Evolutionary conservation across 2,329 filamentous ascomycete species (phyloP), one percentile per base, ranked within the genome.

Genomic region (Penicillium sp.): DNA sequence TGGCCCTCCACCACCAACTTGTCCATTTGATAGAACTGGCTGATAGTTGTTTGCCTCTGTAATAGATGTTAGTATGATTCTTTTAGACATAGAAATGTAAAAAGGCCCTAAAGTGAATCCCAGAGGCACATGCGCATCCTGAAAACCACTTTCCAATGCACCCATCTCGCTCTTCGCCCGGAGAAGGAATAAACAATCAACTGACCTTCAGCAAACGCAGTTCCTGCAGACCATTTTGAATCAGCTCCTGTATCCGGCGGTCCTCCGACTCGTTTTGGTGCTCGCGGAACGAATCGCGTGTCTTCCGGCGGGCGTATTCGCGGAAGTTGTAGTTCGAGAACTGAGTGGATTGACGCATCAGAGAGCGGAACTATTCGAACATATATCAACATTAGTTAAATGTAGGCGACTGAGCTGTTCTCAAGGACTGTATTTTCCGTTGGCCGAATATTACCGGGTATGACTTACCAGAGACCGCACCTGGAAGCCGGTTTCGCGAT

Each of bases 311-410:
- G 53, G 95, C 93, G 77, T 99, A 99, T 75, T 97, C 93, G 78
- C 95, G 87, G 83, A 97, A 99, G 79, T 98, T 99, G 82, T 98
- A 99, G 66, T 90, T 86, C 61, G 91, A 86, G 76, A 99, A 98
- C 71, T 96, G 90, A 60, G 84, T 83, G 61, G 91, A 87, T 75
- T 95, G 90, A 67, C 93, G 90, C 69, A 98, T 82, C 68, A 99
- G 82, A 70, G 93, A 93, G 65, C 95, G 93, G 78, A 96, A 98
- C 93, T 96, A 21, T 62, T 51, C 33, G 3, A 49, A 22, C 14
- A 14, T 22, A 45, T 7, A 29, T 1, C 6, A 9, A 7, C 7
- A 33, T 63, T 54, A 62, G 55, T 35, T 8, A 21, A 39, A 16
- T 16, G 31, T 16, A 10, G 44, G 26, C 22, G 22, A 22, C 7